Evolutionary conservation across 768 basidiomycete genomes (phyloP).

Genomic region (Suillus hirtellus): DNA sequence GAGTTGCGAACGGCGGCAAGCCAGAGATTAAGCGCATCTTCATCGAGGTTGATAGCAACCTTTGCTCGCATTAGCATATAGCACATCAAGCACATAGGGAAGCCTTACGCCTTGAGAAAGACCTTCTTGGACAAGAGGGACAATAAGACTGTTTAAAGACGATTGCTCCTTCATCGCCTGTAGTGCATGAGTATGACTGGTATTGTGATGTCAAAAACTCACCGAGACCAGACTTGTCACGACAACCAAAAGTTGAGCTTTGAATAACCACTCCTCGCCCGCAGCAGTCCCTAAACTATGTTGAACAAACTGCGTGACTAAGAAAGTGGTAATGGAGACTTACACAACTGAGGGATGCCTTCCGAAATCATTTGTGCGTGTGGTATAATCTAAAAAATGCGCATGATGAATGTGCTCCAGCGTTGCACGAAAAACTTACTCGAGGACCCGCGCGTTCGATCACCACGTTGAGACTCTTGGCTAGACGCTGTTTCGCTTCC

Average conservation of each 20-base stretch:
- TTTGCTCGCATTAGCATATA: conserved; percentile 28
- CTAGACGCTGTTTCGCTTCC: conserved; percentile 78
- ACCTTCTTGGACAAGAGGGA: conserved; percentile 67
- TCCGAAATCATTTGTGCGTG: conserved; percentile 59
- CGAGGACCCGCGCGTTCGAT: conserved; percentile 50
- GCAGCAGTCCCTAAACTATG: conserved; percentile 60
- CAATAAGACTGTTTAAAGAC: conserved; percentile 52
- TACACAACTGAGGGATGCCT: conserved; percentile 74
- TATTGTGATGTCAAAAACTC: conserved; percentile 17
- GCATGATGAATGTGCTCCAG: conserved; percentile 1
- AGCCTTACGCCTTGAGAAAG: conserved; percentile 53
- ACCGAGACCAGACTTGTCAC: conserved; percentile 73
- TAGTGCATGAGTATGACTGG: conserved; percentile 5
- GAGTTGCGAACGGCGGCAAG: conserved; percentile 67
- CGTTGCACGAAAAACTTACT: conserved; percentile 28
- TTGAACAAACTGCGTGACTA: conserved; percentile 14
- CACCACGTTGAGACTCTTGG: conserved; percentile 64
- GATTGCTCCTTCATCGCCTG: conserved; percentile 72
- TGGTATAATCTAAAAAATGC: conserved; percentile 58
- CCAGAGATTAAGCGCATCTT: conserved; percentile 81
- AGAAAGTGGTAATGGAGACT: conserved; percentile 23
- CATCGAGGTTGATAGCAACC: conserved; percentile 71
- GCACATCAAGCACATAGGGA: neutral
- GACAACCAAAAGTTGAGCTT: conserved; percentile 65
- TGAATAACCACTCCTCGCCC: conserved; percentile 70